Conservation (phyloP, 495 filamentous ascomycete genomes). For the Jackrogersella minutella region DNA sequence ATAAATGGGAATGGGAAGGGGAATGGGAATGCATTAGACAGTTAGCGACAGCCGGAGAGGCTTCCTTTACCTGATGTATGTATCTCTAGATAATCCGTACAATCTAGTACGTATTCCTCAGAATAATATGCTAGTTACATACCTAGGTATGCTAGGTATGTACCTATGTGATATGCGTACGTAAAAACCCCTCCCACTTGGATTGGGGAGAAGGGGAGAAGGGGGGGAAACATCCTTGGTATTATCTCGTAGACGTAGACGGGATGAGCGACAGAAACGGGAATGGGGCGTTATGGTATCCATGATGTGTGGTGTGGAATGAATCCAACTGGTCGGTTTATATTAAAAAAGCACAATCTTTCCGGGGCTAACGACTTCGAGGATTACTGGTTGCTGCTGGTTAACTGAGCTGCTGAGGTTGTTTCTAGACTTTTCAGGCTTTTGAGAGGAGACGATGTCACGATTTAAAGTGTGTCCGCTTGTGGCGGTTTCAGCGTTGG, state of each 20-base stretch:
- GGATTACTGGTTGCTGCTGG: too few species aligned
- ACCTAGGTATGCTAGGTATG: not conserved
- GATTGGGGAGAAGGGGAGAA: too few species aligned
- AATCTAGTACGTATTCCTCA: too few species aligned
- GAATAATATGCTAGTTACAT: conserved; percentile 7
- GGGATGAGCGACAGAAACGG: conserved; percentile 36
- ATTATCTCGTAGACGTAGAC: conserved; percentile 1
- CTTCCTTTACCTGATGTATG: too few species aligned
- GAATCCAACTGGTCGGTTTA: conserved; percentile 42
- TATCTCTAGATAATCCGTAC: too few species aligned
- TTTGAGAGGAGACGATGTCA: not conserved
- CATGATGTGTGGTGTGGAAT: conserved; percentile 18
- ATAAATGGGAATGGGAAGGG: conserved; percentile 1
- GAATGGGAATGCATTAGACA: not conserved
- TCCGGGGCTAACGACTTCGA: conserved; percentile 31
- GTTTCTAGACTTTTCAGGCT: conserved; percentile 10
- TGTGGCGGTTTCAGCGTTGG: conserved; percentile 3
- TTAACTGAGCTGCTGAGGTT: too few species aligned
- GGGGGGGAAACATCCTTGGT: too few species aligned
- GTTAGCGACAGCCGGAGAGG: not conserved
- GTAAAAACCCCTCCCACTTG: conserved; percentile 19
- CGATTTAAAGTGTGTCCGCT: not conserved
- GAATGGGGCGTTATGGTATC: conserved; percentile 4
- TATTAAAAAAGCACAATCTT: conserved; percentile 37
- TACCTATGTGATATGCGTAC: conserved; percentile 14